Evolutionary conservation across 2,329 filamentous ascomycete genomes (phyloP).

Genomic region (Aulographum hederae): DNA sequence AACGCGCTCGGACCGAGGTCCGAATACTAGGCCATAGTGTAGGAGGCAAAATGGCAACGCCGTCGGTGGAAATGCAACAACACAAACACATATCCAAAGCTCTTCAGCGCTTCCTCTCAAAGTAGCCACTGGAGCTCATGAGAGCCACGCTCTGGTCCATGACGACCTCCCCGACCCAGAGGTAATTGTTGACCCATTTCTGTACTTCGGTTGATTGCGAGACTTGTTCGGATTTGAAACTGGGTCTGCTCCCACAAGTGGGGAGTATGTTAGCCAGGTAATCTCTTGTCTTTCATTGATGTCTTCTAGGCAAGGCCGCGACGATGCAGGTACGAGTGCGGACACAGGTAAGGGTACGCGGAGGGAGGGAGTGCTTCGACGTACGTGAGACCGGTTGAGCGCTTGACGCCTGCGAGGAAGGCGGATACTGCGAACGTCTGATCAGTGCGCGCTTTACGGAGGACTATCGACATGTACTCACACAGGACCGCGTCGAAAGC

Average conservation of each 20-base stretch:
- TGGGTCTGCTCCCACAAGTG: constrained; percentile 34
- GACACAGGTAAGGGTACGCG: background rate
- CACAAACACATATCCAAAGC: no score
- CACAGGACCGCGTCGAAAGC: constrained; percentile 87
- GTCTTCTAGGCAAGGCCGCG: no score
- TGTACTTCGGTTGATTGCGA: constrained; percentile 68
- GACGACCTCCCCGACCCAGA: constrained; percentile 89
- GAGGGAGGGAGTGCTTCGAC: constrained; percentile 19
- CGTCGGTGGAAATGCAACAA: no score
- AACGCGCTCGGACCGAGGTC: no score
- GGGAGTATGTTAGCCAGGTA: constrained; percentile 8
- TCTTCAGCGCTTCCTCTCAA: constrained; percentile 77
- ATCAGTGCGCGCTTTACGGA: background rate
- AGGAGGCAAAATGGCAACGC: no score
- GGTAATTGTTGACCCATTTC: constrained; percentile 83
- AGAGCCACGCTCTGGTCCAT: constrained; percentile 96
- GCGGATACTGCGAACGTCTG: constrained; percentile 52
- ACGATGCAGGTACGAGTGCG: background rate
- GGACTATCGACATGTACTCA: constrained; percentile 15
- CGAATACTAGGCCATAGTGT: no score
- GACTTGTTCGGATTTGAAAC: constrained; percentile 74
- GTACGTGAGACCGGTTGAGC: constrained; percentile 95
- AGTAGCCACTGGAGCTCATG: constrained; percentile 73
- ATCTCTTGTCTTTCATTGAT: constrained; percentile 12
- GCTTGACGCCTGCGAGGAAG: constrained; percentile 91